Evolutionary conservation across 352 stramenopile species (phyloP).

Genomic region (Globisporangium paddicum): DNA sequence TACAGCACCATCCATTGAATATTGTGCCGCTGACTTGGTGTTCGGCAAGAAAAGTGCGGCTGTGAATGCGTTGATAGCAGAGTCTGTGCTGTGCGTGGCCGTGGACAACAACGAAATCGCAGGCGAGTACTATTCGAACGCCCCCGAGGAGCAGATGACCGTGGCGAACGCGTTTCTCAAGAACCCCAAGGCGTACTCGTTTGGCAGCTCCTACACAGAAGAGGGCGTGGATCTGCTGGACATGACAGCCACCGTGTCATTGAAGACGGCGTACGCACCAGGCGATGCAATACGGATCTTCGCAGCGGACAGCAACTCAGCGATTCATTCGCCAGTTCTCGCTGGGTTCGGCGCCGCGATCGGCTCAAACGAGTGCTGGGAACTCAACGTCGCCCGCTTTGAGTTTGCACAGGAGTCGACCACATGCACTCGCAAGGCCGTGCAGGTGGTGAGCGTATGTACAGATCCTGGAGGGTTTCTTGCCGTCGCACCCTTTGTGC

Average conservation of each 20-base stretch:
- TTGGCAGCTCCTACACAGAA: conserved; percentile 8
- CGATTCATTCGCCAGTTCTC: conserved; percentile 17
- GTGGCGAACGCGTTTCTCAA: conserved; percentile 29
- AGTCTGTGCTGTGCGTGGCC: conserved; percentile 42
- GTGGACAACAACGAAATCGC: conserved; percentile 48
- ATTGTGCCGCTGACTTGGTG: conserved; percentile 36
- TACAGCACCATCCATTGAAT: conserved; percentile 21
- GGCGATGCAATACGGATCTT: conserved; percentile 36
- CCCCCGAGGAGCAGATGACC: conserved; percentile 26
- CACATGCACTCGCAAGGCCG: conserved; percentile 10
- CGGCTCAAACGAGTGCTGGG: conserved; percentile 25
- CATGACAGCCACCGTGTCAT: background rate
- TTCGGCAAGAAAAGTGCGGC: conserved; percentile 16
- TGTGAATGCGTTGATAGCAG: conserved; percentile 30
- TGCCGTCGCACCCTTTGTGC: conserved; percentile 11
- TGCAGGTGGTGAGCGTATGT: conserved; percentile 16
- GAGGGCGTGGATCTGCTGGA: background rate
- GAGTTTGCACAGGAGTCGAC: conserved; percentile 3
- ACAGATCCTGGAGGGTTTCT: conserved; percentile 4
- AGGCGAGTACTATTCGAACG: conserved; percentile 25
- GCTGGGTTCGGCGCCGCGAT: conserved; percentile 13
- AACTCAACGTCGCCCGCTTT: conserved; percentile 23
- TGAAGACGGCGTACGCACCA: conserved; percentile 14
- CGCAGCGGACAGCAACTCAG: background rate
- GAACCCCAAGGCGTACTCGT: conserved; percentile 32